Base-by-base conservation (phyloP, 805 yeast genomes). In the Cyberlindnera maritima region DNA sequence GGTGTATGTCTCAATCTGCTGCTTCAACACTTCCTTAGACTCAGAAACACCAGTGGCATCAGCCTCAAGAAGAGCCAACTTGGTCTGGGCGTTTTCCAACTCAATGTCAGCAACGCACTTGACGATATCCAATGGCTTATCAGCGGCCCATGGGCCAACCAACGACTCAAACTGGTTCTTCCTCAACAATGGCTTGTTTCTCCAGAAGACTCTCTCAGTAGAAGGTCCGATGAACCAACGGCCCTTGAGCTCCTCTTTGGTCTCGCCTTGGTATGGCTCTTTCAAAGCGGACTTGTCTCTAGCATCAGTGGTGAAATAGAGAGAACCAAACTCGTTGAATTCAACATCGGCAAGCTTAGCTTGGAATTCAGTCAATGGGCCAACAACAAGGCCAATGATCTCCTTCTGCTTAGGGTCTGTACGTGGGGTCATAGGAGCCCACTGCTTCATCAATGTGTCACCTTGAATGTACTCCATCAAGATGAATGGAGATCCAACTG, bases 201-300 rank as follows among this genome's bases (percentile, higher is more conserved):
- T 86, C 77, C 90, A 83, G 63, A 82, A 87, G 13, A 80, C 76
- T 55, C 85, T 77, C 65, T 92, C 97, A 26, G 80, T 81, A 20
- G 88, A 78, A n/a, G 96, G 94, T 7, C 99, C 98, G 55, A 92
- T 81, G 62, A 84, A 76, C 95, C 96, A 91, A 69, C 96, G 79
- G 52, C 78, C 75, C 44, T 71, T 69, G 39, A 87, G 67, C 23
- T 54, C 52, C 31, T 65, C 68, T 9, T 73, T 67, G 15, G 74
- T 67, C 65, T 88, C 96, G 13, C 81, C 87, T 4, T 77, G 81
- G 56, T 85, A 88, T 18, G 79, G 61, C 38, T 61, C 64, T 10
- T 58, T 60, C 25, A 57, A 56, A 15, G 19, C 33, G 3, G 74
- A 70, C 33, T 66, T 52, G 28, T 49, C 51, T 29, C 31, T 66